Conservation (phyloP, 2,329 filamentous ascomycete species). For the Pseudogymnoascus sp. region DNA sequence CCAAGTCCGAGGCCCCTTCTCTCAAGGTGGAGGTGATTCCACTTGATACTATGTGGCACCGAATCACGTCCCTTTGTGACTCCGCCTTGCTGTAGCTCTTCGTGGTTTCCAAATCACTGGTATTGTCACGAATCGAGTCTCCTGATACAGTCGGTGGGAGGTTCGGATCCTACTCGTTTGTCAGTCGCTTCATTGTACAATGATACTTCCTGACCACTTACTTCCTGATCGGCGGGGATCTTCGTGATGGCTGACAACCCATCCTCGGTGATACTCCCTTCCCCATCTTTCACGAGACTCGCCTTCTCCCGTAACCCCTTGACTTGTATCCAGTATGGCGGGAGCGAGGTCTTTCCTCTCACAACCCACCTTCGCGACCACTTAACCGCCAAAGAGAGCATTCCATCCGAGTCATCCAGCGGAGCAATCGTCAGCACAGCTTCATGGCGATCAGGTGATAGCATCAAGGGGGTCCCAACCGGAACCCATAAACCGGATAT, state of each 20-base stretch:
- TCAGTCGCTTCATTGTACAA: background rate
- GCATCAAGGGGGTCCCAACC: slow-evolving; percentile 48
- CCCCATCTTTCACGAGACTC: background rate
- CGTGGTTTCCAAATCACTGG: background rate
- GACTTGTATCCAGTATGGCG: slow-evolving; percentile 51
- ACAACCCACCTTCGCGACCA: slow-evolving; percentile 49
- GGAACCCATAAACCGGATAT: slow-evolving; percentile 54
- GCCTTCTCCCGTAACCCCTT: slow-evolving; percentile 26
- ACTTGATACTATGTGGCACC: slow-evolving; percentile 3
- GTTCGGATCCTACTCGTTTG: background rate
- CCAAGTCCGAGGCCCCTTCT: slow-evolving; percentile 11
- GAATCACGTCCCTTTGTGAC: background rate
- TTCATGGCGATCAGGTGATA: slow-evolving; percentile 40
- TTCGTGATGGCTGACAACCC: background rate
- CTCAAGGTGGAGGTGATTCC: background rate
- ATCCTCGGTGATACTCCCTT: background rate
- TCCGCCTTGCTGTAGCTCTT: background rate
- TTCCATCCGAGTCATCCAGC: slow-evolving; percentile 52
- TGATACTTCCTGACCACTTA: background rate
- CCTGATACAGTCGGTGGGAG: background rate
- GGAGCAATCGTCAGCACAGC: slow-evolving; percentile 46
- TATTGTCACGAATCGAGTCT: background rate
- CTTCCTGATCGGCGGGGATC: background rate
- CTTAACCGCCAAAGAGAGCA: slow-evolving; percentile 48
- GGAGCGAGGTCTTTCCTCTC: slow-evolving; percentile 43